Percentiles rank a stretch among this genome's conserved stretches.
Conservation (phyloP, 495 filamentous ascomycete genomes). For the Tuber umbilicatum region DNA sequence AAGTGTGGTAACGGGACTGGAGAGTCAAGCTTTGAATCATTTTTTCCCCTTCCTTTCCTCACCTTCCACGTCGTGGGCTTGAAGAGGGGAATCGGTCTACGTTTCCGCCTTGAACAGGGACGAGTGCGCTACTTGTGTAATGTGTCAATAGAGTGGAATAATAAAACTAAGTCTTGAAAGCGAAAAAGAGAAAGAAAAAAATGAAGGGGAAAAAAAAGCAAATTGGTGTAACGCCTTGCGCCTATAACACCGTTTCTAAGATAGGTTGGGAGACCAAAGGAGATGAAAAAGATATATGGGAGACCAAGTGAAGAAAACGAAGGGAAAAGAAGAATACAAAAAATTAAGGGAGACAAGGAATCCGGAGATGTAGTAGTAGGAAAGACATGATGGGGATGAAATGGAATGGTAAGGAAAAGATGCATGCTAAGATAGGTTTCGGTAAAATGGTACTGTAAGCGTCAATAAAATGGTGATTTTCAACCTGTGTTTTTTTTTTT, state of each 20-base stretch:
- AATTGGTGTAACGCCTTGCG: neutral
- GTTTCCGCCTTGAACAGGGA: neutral
- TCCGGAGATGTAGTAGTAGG: neutral
- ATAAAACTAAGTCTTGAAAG: neutral
- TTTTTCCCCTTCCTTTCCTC: neutral
- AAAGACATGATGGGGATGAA: neutral
- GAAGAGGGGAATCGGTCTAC: neutral
- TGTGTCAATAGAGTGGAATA: neutral
- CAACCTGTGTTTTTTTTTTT: neutral
- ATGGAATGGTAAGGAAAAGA: neutral
- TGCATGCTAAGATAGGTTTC: neutral
- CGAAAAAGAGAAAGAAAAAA: neutral
- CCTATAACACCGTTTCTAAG: slow-evolving; percentile 1
- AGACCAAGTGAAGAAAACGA: too few relatives aligned
- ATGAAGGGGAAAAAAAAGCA: neutral
- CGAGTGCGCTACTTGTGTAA: neutral
- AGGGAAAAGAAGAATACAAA: neutral
- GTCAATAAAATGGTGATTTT: neutral
- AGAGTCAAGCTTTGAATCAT: neutral
- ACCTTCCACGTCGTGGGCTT: neutral
- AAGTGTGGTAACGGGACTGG: neutral
- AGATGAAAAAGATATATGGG: neutral
- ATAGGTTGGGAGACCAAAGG: neutral
- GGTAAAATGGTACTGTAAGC: neutral
- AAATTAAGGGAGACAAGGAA: neutral